Conservation (phyloP, 495 filamentous ascomycete genomes). For the Stereocaulon alpinum region DNA sequence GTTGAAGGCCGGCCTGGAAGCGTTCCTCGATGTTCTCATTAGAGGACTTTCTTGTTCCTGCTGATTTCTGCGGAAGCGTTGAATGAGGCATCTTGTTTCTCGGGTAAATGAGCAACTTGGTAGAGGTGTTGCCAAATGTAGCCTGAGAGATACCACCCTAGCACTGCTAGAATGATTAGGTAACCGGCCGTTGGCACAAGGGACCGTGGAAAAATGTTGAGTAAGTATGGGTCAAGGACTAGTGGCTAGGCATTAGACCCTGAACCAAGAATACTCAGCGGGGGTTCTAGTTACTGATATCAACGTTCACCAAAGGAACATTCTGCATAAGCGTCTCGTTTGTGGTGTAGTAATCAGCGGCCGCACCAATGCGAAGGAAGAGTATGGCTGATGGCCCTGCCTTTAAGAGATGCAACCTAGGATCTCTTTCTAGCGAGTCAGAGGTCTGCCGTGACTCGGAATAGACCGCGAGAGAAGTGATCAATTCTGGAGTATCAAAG, state of each 20-base stretch:
- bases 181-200: constrained; percentile 56
- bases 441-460: constrained; percentile 40
- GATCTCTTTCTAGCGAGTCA: neutral
- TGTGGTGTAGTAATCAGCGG: constrained; percentile 73
- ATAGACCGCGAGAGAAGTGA: constrained; percentile 54
- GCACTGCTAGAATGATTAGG: constrained; percentile 43
- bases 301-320: constrained; percentile 64
- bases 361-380: constrained; percentile 66
- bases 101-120: neutral
- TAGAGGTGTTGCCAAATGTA: constrained; percentile 19
- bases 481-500: constrained; percentile 48
- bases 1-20: constrained; percentile 10
- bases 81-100: constrained; percentile 3
- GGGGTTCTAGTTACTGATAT: constrained; percentile 47
- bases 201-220: constrained; percentile 61
- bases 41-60: constrained; percentile 9
- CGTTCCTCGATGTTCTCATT: constrained; percentile 11
- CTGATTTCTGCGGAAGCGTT: constrained; percentile 2
- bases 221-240: constrained; percentile 76
- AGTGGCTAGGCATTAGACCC: constrained; percentile 10
- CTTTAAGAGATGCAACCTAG: neutral
- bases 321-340: constrained; percentile 64
- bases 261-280: constrained; percentile 1
- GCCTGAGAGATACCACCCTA: constrained; percentile 38
- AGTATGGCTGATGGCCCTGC: constrained; percentile 31